phyloP scores from a whole-genome alignment of 225 moss, liverwort and hornwort genomes.

The Asterella californica region DNA sequence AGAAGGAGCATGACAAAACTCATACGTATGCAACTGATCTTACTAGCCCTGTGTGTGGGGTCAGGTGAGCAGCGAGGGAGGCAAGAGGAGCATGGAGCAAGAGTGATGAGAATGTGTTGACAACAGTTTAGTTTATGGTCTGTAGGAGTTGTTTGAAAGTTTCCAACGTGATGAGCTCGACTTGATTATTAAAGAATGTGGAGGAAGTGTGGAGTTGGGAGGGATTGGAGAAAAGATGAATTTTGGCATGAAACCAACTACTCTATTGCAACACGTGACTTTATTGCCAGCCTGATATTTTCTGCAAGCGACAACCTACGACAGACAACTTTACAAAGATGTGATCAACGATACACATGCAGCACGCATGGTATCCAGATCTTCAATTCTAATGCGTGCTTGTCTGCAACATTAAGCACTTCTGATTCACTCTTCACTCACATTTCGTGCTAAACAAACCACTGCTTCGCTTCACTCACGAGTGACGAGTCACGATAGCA shows the following conservation, averaged over 20 bases:
- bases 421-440: background rate
- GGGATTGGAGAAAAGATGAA: background rate
- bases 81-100: background rate
- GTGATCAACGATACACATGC: background rate
- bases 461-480: background rate
- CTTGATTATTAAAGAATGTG: background rate
- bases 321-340: background rate
- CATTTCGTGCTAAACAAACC: background rate
- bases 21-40: background rate
- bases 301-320: background rate
- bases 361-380: background rate
- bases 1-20: background rate
- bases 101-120: background rate
- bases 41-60: background rate
- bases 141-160: background rate
- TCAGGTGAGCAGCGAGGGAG: background rate
- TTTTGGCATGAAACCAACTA: background rate
- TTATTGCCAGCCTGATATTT: background rate
- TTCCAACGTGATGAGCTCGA: background rate
- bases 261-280: constrained; percentile 3
- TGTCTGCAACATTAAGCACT: background rate
- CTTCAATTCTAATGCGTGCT: background rate
- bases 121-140: background rate
- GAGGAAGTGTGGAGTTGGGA: background rate
- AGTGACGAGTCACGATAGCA: background rate